phyloP scores from a whole-genome alignment of 176 grass and related monocot species.

The Tillandsia fasciculata region DNA sequence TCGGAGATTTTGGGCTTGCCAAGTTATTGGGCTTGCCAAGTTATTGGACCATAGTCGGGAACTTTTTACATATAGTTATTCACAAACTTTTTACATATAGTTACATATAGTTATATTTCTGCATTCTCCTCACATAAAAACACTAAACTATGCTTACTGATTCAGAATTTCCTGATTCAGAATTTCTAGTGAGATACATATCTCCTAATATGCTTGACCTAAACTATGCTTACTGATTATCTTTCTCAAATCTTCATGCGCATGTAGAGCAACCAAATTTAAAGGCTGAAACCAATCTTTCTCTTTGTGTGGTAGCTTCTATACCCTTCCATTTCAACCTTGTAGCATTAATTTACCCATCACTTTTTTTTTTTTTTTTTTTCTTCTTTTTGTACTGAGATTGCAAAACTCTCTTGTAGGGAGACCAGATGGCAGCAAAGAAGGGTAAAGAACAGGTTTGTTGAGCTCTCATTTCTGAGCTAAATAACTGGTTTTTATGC shows the following conservation, averaged over 20 bases:
- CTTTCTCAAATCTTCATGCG: slow-evolving; percentile 2
- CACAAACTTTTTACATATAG: no score
- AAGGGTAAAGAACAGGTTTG: no score
- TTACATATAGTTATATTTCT: no score
- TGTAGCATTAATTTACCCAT: background rate
- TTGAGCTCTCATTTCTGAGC: background rate
- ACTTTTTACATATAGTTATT: no score
- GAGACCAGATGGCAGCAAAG: slow-evolving; percentile 4
- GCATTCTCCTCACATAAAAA: no score
- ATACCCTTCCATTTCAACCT: background rate
- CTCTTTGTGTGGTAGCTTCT: slow-evolving; percentile 27
- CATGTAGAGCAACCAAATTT: slow-evolving; percentile 14
- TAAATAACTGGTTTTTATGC: background rate
- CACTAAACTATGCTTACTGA: no score
- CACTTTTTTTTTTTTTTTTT: background rate
- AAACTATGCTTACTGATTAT: background rate
- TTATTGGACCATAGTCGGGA: no score
- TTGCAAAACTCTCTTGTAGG: slow-evolving; percentile 23
- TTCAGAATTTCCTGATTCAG: background rate
- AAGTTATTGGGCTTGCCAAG: no score
- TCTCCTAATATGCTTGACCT: background rate
- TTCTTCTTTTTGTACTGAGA: background rate
- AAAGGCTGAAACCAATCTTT: slow-evolving; percentile 8
- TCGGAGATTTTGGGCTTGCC: no score
- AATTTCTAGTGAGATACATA: background rate